A percentile compares a stretch with the other conserved stretches of the same genome.
Evolutionary conservation across 768 basidiomycete genomes (phyloP).

Genomic region (Termitomyces sp.): DNA sequence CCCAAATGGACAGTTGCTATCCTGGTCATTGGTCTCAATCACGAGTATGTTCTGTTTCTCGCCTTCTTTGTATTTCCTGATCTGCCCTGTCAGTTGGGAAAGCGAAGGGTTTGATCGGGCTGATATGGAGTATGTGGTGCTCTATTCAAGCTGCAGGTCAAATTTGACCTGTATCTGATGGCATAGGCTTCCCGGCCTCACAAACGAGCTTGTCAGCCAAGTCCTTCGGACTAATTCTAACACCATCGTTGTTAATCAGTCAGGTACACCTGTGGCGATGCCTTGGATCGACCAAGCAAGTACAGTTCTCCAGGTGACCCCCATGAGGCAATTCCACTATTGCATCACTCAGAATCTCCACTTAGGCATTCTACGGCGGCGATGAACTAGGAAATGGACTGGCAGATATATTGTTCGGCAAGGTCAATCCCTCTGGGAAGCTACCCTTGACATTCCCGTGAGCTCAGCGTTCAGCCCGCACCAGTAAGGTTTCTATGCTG

Average conservation of each 20-base stretch:
- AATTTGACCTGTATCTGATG: neutral
- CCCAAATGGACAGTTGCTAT: constrained; percentile 30
- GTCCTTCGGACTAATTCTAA: constrained; percentile 50
- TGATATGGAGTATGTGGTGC: constrained; percentile 33
- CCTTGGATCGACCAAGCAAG: constrained; percentile 44
- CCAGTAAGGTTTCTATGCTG: neutral
- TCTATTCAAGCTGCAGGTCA: neutral
- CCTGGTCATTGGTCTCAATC: constrained; percentile 52
- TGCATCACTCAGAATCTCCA: neutral
- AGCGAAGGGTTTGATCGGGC: constrained; percentile 58
- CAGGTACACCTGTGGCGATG: constrained; percentile 50
- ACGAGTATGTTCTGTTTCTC: constrained; percentile 34
- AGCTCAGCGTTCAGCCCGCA: constrained; percentile 18
- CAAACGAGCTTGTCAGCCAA: constrained; percentile 46
- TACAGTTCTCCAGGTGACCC: constrained; percentile 36
- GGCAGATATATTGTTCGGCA: constrained; percentile 58
- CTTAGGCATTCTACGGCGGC: constrained; percentile 49
- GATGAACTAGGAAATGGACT: constrained; percentile 56
- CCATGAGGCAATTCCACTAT: neutral
- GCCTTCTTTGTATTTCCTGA: neutral
- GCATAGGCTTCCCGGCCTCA: constrained; percentile 45
- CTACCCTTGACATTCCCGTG: constrained; percentile 54
- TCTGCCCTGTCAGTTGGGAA: constrained; percentile 33
- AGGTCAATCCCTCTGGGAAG: constrained; percentile 56
- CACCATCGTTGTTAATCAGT: constrained; percentile 56